Evolutionary conservation across 2,329 filamentous ascomycete genomes (phyloP).

Genomic region (Ciborinia camelliae): DNA sequence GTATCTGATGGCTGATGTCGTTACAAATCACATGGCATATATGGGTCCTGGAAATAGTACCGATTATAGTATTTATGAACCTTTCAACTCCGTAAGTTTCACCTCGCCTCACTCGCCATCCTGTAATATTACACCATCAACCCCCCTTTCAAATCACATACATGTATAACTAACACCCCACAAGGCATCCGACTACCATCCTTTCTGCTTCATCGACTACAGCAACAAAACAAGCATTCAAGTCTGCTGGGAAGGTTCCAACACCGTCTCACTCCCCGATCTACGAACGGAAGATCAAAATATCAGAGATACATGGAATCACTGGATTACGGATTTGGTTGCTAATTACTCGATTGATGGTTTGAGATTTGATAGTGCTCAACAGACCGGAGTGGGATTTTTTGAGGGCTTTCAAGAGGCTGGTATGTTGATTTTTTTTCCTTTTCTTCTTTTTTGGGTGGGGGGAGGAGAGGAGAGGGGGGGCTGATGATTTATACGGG

Average conservation of each 20-base stretch:
- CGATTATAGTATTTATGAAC: conserved; percentile 39
- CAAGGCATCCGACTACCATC: conserved; percentile 36
- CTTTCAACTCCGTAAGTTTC: conserved; percentile 39
- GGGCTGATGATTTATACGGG: too few relatives aligned
- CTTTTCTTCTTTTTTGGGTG: conserved; percentile 31
- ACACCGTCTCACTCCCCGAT: conserved; percentile 35
- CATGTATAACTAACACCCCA: background rate
- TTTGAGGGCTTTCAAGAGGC: conserved; percentile 50
- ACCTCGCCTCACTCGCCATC: too few relatives aligned
- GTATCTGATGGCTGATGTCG: conserved; percentile 49
- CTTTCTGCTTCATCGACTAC: conserved; percentile 39
- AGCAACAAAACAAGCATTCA: conserved; percentile 35
- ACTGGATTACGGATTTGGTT: conserved; percentile 33
- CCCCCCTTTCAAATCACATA: conserved; percentile 19
- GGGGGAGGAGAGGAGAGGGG: background rate
- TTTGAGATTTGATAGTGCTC: conserved; percentile 49
- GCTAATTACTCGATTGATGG: conserved; percentile 45
- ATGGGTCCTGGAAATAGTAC: conserved; percentile 38
- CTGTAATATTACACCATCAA: too few relatives aligned
- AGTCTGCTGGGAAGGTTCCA: conserved; percentile 34
- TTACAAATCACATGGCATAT: conserved; percentile 48
- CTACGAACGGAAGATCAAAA: conserved; percentile 32
- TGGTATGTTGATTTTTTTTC: conserved; percentile 29
- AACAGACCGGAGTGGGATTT: conserved; percentile 49
- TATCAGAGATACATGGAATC: conserved; percentile 29